Conservation (phyloP, 768 basidiomycete genomes). For the Leucocoprinus sp. region DNA sequence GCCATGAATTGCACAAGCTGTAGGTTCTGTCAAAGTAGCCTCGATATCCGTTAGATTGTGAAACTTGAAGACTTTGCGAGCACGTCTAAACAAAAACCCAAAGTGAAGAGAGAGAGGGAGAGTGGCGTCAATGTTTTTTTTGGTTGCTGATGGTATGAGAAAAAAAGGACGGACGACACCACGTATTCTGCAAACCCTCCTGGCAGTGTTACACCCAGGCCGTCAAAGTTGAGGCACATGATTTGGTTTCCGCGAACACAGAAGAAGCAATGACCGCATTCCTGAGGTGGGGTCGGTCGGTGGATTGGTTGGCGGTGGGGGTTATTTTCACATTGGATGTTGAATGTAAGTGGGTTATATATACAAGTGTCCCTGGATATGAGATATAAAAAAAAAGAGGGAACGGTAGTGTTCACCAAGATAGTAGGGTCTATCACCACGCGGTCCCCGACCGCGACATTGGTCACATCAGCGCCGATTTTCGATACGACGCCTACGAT, state of each 20-base stretch:
- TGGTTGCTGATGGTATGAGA: too few species aligned
- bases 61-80: conserved; percentile 77
- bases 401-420: conserved; percentile 44
- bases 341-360: too few species aligned
- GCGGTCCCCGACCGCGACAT: conserved; percentile 70
- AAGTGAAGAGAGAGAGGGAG: too few species aligned
- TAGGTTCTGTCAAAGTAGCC: conserved; percentile 81
- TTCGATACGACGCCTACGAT: conserved; percentile 63
- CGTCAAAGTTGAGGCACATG: conserved; percentile 78
- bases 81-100: conserved; percentile 2
- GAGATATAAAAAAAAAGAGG: background rate
- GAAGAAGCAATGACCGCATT: conserved; percentile 77
- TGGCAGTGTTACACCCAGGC: conserved; percentile 73
- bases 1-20: conserved; percentile 88
- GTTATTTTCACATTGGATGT: too few species aligned
- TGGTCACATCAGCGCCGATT: conserved; percentile 75
- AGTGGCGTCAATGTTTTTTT: too few species aligned
- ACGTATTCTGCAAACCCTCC: conserved; percentile 91
- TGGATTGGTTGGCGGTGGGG: too few species aligned
- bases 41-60: conserved; percentile 83
- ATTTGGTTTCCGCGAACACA: conserved; percentile 79
- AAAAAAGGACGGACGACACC: conserved; percentile 71
- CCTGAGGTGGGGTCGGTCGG: conserved; percentile 25
- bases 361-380: too few species aligned
- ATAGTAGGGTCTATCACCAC: conserved; percentile 70